phyloP scores from a whole-genome alignment of 1,139 yeast species.

The Keqinozyma sinolaborantium region DNA sequence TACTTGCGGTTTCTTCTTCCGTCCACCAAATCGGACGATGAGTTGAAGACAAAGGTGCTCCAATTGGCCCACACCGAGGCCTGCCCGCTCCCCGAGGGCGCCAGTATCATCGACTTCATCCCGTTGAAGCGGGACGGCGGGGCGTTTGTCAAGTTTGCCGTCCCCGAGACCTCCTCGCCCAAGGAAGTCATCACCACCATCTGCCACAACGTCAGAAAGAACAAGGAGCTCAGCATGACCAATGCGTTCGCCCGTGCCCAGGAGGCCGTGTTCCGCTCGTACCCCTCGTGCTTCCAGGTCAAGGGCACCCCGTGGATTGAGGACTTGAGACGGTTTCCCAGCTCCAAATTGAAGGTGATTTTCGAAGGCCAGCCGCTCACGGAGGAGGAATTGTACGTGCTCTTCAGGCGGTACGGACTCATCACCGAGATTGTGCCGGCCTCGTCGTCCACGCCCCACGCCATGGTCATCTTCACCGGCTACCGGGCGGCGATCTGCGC shows the following conservation, averaged over 20 bases:
- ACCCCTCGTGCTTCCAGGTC: conserved; percentile 57
- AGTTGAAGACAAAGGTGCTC: conserved; percentile 19
- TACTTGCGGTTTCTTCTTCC: conserved; percentile 19
- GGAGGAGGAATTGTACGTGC: conserved; percentile 79
- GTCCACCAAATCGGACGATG: conserved; percentile 11
- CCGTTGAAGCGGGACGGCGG: conserved; percentile 87
- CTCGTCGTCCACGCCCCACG: conserved; percentile 31
- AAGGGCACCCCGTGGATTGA: conserved; percentile 97
- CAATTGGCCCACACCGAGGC: conserved; percentile 15
- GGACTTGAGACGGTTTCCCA: conserved; percentile 77
- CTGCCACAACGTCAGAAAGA: conserved; percentile 42
- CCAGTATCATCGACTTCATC: conserved; percentile 43
- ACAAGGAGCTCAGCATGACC: conserved; percentile 23
- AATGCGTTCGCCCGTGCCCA: conserved; percentile 22
- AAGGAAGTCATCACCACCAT: conserved; percentile 51
- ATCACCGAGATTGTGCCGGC: conserved; percentile 69
- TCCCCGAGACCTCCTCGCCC: conserved; percentile 48
- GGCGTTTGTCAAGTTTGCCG: conserved; percentile 75
- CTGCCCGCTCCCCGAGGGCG: conserved; percentile 28
- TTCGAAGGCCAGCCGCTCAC: conserved; percentile 74
- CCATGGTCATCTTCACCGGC: conserved; percentile 53
- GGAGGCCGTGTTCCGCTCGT: conserved; percentile 15
- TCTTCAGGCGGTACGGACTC: conserved; percentile 83
- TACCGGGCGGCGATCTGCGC: conserved; percentile 79
- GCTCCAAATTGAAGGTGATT: conserved; percentile 55